Conservation (phyloP, 495 filamentous ascomycete genomes). For the Cladorrhinum samala region DNA sequence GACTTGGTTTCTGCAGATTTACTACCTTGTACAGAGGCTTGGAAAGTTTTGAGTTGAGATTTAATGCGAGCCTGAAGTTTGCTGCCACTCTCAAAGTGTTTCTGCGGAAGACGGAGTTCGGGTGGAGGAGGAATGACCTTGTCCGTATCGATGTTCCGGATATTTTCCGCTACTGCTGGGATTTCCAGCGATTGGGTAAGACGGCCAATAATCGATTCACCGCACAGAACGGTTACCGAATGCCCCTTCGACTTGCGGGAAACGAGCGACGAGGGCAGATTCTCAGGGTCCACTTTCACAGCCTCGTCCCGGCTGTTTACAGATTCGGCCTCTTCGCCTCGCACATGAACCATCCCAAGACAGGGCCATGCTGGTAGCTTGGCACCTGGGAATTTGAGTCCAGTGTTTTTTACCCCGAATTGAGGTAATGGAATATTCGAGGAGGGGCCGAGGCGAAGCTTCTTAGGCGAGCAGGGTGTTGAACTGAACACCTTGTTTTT, state of each 20-base stretch:
- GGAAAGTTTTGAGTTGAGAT: constrained; percentile 23
- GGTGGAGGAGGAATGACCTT: constrained; percentile 33
- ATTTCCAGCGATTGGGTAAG: constrained; percentile 31
- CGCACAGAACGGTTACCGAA: constrained; percentile 31
- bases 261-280: background rate
- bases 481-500: constrained; percentile 30
- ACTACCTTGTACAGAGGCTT: constrained; percentile 6
- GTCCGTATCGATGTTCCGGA: constrained; percentile 30
- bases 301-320: too few species aligned
- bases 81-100: constrained; percentile 44
- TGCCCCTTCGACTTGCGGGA: constrained; percentile 47
- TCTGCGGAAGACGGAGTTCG: constrained; percentile 41
- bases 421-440: constrained; percentile 22
- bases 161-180: constrained; percentile 11
- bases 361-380: constrained; percentile 66
- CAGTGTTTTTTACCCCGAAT: constrained; percentile 27
- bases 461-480: constrained; percentile 30
- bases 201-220: constrained; percentile 40
- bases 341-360: constrained; percentile 55
- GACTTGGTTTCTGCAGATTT: constrained; percentile 4
- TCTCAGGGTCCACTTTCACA: background rate
- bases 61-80: constrained; percentile 41
- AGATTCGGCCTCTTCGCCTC: constrained; percentile 24
- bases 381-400: constrained; percentile 53
- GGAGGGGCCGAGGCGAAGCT: constrained; percentile 8